These are phyloP conservation scores for Psidium guajava DNA, from an alignment of 345 rosid species.

Conservation along the genomic window DNA sequence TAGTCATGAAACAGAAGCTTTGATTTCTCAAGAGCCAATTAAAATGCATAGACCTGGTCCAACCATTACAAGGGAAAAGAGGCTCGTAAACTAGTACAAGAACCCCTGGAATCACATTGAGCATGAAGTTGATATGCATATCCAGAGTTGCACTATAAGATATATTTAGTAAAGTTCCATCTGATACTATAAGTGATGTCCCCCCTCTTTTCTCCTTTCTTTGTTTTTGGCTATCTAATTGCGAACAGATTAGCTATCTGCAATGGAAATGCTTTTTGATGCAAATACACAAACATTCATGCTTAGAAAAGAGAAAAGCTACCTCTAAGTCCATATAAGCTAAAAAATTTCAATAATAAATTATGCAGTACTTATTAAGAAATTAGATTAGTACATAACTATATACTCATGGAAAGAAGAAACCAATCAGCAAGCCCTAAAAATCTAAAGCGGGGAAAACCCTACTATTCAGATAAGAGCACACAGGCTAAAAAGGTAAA, in stretches of 20 bases:
- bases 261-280: neutral
- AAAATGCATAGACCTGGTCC: neutral
- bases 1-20: neutral
- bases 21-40: neutral
- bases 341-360: neutral
- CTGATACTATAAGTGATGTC: neutral
- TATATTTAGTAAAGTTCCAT: neutral
- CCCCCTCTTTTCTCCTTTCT: neutral
- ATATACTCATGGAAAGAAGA: neutral
- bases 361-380: neutral
- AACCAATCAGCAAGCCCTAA: neutral
- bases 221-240: neutral
- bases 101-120: neutral
- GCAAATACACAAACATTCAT: neutral
- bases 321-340: neutral
- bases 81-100: neutral
- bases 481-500: neutral
- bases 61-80: neutral
- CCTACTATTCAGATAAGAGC: neutral
- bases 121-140: neutral
- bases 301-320: neutral
- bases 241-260: neutral
- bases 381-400: neutral
- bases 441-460: neutral
- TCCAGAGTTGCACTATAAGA: neutral